Conservation (phyloP, 768 basidiomycete genomes). For the Floccularia luteovirens region DNA sequence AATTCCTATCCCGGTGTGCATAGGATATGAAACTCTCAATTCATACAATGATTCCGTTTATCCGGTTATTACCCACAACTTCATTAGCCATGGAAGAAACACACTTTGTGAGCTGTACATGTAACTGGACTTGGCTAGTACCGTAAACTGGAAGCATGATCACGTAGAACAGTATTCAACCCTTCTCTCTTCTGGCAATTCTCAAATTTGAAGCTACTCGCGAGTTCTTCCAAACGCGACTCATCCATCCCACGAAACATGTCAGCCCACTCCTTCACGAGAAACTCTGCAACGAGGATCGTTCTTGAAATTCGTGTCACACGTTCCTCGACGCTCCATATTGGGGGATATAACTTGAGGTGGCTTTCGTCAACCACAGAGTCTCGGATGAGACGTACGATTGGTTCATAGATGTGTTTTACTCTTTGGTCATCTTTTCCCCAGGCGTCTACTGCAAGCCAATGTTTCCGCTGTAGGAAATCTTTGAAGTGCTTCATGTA, state of each 20-base stretch:
- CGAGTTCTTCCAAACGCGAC: constrained; percentile 61
- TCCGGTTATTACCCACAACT: no score
- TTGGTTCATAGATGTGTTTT: constrained; percentile 52
- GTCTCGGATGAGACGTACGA: constrained; percentile 50
- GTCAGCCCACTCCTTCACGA: constrained; percentile 69
- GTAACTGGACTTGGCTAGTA: background rate
- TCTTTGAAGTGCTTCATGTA: constrained; percentile 63
- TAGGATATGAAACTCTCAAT: no score
- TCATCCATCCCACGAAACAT: constrained; percentile 51
- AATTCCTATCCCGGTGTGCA: no score
- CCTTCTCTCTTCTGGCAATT: constrained; percentile 63
- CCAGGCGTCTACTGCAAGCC: constrained; percentile 72
- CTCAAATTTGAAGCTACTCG: constrained; percentile 66
- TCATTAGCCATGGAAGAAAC: no score
- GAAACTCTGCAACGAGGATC: constrained; percentile 64
- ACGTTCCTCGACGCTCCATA: constrained; percentile 57
- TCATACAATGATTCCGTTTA: no score
- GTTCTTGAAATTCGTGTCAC: constrained; percentile 57
- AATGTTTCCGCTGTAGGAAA: constrained; percentile 70
- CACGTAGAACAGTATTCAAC: constrained; percentile 47
- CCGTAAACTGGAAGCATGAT: constrained; percentile 22
- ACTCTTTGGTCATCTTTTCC: constrained; percentile 60
- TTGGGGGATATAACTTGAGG: constrained; percentile 50
- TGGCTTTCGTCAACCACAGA: constrained; percentile 38
- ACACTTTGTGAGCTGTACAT: no score